These are phyloP conservation scores for Jaltomata sinuosa DNA, from an alignment of 257 asterid species.

Conservation along the genomic window DNA sequence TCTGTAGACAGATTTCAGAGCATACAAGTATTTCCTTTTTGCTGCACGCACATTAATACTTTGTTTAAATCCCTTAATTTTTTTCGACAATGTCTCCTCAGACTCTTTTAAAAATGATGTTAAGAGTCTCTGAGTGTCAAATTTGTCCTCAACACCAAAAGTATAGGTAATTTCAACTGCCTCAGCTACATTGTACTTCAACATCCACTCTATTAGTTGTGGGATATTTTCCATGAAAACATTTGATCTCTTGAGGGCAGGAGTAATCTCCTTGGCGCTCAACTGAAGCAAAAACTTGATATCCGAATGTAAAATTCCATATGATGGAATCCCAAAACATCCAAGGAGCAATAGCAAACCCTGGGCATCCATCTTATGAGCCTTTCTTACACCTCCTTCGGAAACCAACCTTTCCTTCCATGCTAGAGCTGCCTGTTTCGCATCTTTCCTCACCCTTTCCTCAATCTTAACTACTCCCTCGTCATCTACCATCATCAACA, in stretches of 20 bases:
- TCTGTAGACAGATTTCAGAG: constrained; percentile 39
- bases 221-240: constrained; percentile 43
- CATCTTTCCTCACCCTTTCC: constrained; percentile 40
- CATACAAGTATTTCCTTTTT: constrained; percentile 28
- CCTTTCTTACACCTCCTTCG: constrained; percentile 60
- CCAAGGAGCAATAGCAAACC: constrained; percentile 65
- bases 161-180: constrained; percentile 55
- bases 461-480: constrained; percentile 20
- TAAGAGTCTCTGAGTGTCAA: constrained; percentile 39
- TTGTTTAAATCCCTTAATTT: constrained; percentile 25
- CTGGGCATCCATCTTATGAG: constrained; percentile 56
- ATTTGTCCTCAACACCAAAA: constrained; percentile 55
- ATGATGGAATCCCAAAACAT: constrained; percentile 63
- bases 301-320: constrained; percentile 36
- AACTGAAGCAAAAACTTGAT: constrained; percentile 46
- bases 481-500: constrained; percentile 31
- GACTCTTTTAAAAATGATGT: constrained; percentile 38
- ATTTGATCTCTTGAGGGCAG: constrained; percentile 37
- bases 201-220: constrained; percentile 38
- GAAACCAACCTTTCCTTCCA: constrained; percentile 66
- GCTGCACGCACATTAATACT: constrained; percentile 30
- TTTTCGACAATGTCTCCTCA: constrained; percentile 33
- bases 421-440: constrained; percentile 40
- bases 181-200: constrained; percentile 52
- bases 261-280: constrained; percentile 42